These are phyloP conservation scores for Rostrohypoxylon terebratum DNA, from an alignment of 495 filamentous ascomycete genomes.

Conservation along the genomic window DNA sequence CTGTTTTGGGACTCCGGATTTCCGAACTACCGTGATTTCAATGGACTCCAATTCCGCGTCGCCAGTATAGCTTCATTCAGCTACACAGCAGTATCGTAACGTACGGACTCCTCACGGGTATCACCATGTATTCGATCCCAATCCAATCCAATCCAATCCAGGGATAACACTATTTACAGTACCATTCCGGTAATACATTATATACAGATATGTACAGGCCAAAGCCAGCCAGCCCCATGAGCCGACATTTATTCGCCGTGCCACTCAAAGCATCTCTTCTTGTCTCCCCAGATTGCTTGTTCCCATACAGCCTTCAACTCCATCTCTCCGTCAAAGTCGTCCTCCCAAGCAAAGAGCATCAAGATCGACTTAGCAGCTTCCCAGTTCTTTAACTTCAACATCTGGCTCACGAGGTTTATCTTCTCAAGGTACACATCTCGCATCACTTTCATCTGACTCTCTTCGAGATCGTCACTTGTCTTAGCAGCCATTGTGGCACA, in stretches of 20 bases:
- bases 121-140: constrained; percentile 26
- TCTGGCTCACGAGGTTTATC: constrained; percentile 42
- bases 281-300: constrained; percentile 45
- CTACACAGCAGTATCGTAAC: constrained; percentile 9
- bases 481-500: constrained; percentile 45
- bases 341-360: constrained; percentile 50
- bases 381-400: constrained; percentile 46
- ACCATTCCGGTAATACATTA: constrained; percentile 20
- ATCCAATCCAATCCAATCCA: background rate
- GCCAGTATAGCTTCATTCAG: background rate
- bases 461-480: constrained; percentile 40
- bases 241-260: constrained; percentile 23
- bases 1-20: constrained; percentile 2
- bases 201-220: constrained; percentile 27
- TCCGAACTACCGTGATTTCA: constrained; percentile 8
- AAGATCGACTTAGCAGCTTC: constrained; percentile 46
- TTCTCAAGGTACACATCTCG: constrained; percentile 46
- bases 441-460: constrained; percentile 42
- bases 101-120: constrained; percentile 1
- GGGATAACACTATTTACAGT: constrained; percentile 36
- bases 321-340: constrained; percentile 47
- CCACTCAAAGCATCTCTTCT: constrained; percentile 22
- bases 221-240: constrained; percentile 19
- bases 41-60: constrained; percentile 30
- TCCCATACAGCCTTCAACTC: constrained; percentile 49